Evolutionary conservation across 176 grass and related monocot genomes (phyloP).

Genomic region (Paspalum notatum): DNA sequence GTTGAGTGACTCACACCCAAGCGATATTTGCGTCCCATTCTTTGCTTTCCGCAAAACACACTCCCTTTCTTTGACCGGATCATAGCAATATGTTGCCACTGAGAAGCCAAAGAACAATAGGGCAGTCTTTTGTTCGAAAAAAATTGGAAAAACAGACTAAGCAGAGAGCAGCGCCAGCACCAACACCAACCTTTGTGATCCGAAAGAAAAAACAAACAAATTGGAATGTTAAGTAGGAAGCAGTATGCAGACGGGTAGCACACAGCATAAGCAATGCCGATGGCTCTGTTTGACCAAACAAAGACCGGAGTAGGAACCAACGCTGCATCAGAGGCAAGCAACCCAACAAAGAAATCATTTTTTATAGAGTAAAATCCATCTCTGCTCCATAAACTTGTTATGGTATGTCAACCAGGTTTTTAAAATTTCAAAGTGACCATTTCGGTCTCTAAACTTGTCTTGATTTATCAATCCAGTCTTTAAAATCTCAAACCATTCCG

Average conservation of each 20-base stretch:
- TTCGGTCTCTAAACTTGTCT: no score
- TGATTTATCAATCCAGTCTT: no score
- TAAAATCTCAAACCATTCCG: no score
- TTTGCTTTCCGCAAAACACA: conserved; percentile 18
- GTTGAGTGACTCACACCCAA: background rate
- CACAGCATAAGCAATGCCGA: conserved; percentile 1
- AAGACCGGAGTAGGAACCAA: conserved; percentile 27
- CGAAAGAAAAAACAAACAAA: background rate
- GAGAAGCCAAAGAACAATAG: background rate
- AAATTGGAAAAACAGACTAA: background rate
- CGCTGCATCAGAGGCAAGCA: conserved; percentile 17
- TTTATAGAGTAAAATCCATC: no score
- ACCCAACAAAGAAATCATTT: background rate
- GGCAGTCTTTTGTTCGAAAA: background rate
- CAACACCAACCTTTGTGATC: conserved; percentile 11
- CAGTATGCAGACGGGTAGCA: background rate
- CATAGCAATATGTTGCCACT: background rate
- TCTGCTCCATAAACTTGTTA: no score
- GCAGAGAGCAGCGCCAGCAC: background rate
- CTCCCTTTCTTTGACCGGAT: conserved; percentile 34
- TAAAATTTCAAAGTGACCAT: no score
- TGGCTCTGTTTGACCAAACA: conserved; percentile 41
- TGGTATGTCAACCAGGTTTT: no score
- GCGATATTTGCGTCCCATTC: background rate
- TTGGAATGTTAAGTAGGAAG: background rate